Base-by-base conservation (phyloP, 352 stramenopile species). In the Phytophthora hybrid region DNA sequence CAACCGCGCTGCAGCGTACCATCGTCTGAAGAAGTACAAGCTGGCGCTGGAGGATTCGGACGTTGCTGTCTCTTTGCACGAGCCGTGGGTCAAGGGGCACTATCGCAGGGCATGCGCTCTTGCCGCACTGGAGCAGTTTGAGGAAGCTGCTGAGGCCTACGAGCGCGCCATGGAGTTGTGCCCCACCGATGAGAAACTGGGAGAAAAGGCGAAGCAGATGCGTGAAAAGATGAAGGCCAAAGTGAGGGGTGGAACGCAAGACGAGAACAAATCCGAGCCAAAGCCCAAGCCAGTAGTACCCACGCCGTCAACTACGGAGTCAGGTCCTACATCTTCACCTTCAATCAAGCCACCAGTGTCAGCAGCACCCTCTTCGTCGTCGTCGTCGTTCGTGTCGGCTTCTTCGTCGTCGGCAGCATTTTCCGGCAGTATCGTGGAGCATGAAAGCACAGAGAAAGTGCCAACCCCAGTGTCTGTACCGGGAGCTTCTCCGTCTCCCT, bases 71-170 rank as follows among this genome's bases (percentile, higher is more conserved):
- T 82, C 81, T 9, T 57, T 95, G 13, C 81, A 95, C 32, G 81
- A 80, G 19, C 74, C 87, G 14, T 96, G 89, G 89, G 88, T 93
- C 51, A 96, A 96, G 88, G 90, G 90, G n/a, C 86, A 97, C 41
- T 97, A 95, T 59, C 80, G 90, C 3, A 86, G 79, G 53, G 90
- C 85, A 1, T 88, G 84, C 57, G 90, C 90, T 34, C 64, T 95
- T 29, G 84, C 84, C 13, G 84, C 86, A 3, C 63, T 95, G 18
- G 71, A 91, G n/a, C 70, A 82, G 39, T 95, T 81, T 65, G 74
- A 86, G 19, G 80, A 92, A 39, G 88, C 90, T 53, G 86, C 87
- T 0, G 74, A 80, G 26, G 83, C 88, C 0, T 97, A 88, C 23
- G 87, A 95, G 53, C 77, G 80, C 23, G 90, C 90, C 13, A 89